These are phyloP conservation scores for Pseudocercospora fuligena DNA, from an alignment of 2,329 filamentous ascomycete species.

Conservation along the genomic window DNA sequence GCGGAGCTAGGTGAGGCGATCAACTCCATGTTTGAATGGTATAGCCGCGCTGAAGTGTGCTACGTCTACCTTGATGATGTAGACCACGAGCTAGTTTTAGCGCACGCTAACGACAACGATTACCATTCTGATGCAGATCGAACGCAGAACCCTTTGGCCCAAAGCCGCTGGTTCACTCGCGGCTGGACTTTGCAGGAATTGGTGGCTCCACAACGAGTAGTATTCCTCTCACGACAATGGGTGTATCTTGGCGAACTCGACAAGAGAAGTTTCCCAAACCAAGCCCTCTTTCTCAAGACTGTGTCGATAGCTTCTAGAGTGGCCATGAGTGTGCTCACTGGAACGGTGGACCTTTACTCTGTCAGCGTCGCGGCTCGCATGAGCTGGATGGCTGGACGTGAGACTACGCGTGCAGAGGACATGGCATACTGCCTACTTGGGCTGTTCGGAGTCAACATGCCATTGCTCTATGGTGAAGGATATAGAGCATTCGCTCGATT, in stretches of 20 bases:
- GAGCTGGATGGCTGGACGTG: constrained; percentile 17
- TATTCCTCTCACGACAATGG: constrained; percentile 13
- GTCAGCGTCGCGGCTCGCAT: constrained; percentile 24
- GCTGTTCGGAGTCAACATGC: constrained; percentile 51
- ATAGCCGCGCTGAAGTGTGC: constrained; percentile 14
- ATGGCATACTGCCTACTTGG: constrained; percentile 53
- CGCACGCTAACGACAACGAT: no score
- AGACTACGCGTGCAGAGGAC: constrained; percentile 43
- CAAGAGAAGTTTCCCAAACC: neutral
- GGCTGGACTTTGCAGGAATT: neutral
- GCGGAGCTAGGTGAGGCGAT: constrained; percentile 21
- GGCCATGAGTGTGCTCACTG: constrained; percentile 29
- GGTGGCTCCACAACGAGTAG: constrained; percentile 12
- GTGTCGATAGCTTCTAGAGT: constrained; percentile 38
- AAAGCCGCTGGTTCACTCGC: neutral
- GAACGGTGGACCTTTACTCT: neutral
- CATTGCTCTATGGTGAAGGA: constrained; percentile 48
- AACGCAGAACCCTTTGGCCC: no score
- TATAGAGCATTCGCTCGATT: constrained; percentile 15
- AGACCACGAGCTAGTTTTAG: no score
- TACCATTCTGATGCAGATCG: no score
- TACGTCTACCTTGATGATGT: constrained; percentile 28
- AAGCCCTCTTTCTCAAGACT: constrained; percentile 1
- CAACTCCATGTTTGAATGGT: constrained; percentile 7
- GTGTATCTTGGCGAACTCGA: neutral